Evolutionary conservation across 257 asterid genomes (phyloP), one percentile per base, ranked within the genome.

Genomic region (Solanum microdontum): DNA sequence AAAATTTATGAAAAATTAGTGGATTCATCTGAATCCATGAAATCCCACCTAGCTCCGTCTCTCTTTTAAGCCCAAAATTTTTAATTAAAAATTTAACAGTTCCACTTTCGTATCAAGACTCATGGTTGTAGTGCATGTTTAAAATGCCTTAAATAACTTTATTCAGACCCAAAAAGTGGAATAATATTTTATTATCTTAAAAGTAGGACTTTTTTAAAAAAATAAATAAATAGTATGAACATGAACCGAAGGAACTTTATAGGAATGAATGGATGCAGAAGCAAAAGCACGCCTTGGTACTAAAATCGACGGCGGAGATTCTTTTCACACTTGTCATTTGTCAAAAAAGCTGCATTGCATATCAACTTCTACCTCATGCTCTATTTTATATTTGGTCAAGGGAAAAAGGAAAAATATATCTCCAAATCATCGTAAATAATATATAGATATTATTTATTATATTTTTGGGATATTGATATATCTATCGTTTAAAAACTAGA

Each of bases 31-130:
- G 3, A 5, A 48, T 0, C 8, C 60, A 51, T 51, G 1, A 51
- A 5, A 51, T 0, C 8, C 0, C 0, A 51, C 23, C 0, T 51
- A 51, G 0, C 8, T 51, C 8, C 0, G 0, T 15, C 21, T 51
- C 3, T 2, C 0, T 0, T 0, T 51, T 51, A 6, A 51, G 7
- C 19, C 8, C 60, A 51, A 14, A 14, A 15, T 2, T 2, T 51
- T 51, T 51, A 51, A 0, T 51, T 51, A 51, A 51, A 15, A 2
- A 51, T 51, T 0, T 15, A 51, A 51, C 7, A 51, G 1, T 51
- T 51, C 3, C 19, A 15, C 7, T 0, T 2, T 0, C 7, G 1
- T 2, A 51, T 51, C 60, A 51, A 17, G 1, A 15, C 8, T 51
- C 8, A 51, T 51, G 1, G 8, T 9, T 0, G 8, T 32, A 32